phyloP scores from a whole-genome alignment of 2,329 filamentous ascomycete species.

The Penicillium palitans region DNA sequence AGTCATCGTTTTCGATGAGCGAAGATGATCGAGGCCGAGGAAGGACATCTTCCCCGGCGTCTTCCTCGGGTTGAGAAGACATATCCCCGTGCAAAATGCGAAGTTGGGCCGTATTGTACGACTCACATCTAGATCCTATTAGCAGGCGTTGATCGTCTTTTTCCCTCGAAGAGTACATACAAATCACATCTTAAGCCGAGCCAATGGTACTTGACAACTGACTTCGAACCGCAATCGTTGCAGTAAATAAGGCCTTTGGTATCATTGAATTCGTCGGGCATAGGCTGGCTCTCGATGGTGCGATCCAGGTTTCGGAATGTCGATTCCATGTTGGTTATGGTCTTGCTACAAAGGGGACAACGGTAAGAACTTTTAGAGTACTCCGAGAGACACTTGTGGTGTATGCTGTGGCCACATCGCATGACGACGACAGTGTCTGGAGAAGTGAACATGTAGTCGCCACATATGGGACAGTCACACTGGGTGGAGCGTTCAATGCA shows the following conservation, averaged over 20 bases:
- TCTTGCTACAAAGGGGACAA: slow-evolving; percentile 95
- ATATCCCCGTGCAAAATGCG: slow-evolving; percentile 39
- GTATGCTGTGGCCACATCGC: slow-evolving; percentile 93
- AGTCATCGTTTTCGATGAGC: slow-evolving; percentile 28
- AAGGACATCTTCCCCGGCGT: slow-evolving; percentile 19
- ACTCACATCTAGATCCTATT: slow-evolving; percentile 42
- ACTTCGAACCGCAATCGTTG: slow-evolving; percentile 91
- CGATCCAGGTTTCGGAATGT: slow-evolving; percentile 90
- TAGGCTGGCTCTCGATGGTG: slow-evolving; percentile 83
- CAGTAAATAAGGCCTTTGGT: slow-evolving; percentile 83
- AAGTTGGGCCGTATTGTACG: slow-evolving; percentile 49
- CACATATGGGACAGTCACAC: slow-evolving; percentile 94
- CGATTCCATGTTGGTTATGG: slow-evolving; percentile 94
- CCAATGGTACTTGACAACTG: slow-evolving; percentile 89
- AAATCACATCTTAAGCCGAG: slow-evolving; percentile 81
- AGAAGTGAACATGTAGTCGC: slow-evolving; percentile 94
- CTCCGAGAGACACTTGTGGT: slow-evolving; percentile 82
- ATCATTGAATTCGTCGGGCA: slow-evolving; percentile 79
- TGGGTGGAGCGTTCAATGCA: slow-evolving; percentile 94
- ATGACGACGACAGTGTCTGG: slow-evolving; percentile 87
- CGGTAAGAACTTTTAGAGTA: slow-evolving; percentile 91
- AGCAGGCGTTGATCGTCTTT: slow-evolving; percentile 6
- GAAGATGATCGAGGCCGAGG: slow-evolving; percentile 30
- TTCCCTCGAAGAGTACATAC: slow-evolving; percentile 34
- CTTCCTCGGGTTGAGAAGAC: slow-evolving; percentile 27